Evolutionary conservation across 1,139 yeast genomes (phyloP), one percentile per base, ranked within the genome.

Genomic region (Citeromyces hawaiiensis): DNA sequence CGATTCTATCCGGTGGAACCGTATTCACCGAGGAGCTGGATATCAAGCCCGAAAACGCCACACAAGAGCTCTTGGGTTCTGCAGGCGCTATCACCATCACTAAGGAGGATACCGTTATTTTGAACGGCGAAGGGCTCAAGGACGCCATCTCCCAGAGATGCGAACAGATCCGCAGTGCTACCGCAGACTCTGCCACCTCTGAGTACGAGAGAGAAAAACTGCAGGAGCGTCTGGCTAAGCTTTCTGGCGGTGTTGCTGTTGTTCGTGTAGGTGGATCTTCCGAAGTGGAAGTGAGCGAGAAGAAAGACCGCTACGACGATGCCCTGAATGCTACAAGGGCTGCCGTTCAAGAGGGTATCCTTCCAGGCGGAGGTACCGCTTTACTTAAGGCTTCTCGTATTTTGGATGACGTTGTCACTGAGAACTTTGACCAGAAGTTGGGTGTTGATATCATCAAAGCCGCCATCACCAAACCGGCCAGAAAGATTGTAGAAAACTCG

Each of bases 281-380:
- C 19, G 99, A 91, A 68, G 87, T 91, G 52, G 99, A 91, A 70
- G 99, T 91, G 51, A 94, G 97, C 59, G 99, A 91, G 72, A 93
- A 91, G 95, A 91, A 91, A 72, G 99, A 91, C 64, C 87, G 99
- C 70, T 93, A 88, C 60, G 98, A 93, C 55, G 99, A 91, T 69
- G 98, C 99, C 38, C 76, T 91, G 59, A 91, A 93, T 62, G 98
- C 99, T 44, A 93, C 98, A 43, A 87, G 98, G 70, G 98, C 99
- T 51, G 99, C 99, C 48, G 98, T 91, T 48, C 94, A 91, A 68
- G 98, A 91, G 66, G 99, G 99, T 70, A 91, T 93, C 59, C 75
- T 91, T 53, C 98, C 98, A 61, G 99, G 99, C 70, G 99, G 98
- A 64, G 99, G 99, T 70, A 91, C 97, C 52, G 98, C 98, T 48